These are phyloP conservation scores for Arctium lappa DNA, from an alignment of 129 eudicot species.

Conservation along the genomic window DNA sequence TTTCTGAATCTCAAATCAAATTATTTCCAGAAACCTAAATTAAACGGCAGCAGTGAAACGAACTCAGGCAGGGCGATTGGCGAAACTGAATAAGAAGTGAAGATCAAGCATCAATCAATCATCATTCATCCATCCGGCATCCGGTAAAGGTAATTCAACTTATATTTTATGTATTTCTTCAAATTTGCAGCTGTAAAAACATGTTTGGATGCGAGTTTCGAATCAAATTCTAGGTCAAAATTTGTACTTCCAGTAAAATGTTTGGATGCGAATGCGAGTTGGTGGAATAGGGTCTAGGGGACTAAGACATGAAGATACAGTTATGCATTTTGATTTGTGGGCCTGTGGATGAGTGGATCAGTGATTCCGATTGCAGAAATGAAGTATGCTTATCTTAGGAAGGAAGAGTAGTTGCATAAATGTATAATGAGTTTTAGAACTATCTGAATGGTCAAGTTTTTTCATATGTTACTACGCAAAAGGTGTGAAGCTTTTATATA, in stretches of 20 bases:
- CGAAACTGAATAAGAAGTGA: neutral
- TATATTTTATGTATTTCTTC: neutral
- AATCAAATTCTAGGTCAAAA: neutral
- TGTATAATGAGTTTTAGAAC: neutral
- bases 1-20: neutral
- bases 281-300: neutral
- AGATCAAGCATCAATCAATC: neutral
- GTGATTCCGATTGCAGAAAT: neutral
- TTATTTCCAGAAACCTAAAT: neutral
- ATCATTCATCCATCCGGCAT: neutral
- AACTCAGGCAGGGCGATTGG: neutral
- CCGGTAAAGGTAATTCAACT: neutral
- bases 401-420: neutral
- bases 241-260: neutral
- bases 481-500: too few species aligned
- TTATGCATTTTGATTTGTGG: neutral
- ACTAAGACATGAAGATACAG: neutral
- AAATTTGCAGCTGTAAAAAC: neutral
- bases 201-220: neutral
- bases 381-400: neutral
- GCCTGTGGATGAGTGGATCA: neutral
- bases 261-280: neutral
- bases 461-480: too few species aligned
- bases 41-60: neutral
- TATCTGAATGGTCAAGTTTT: neutral